Percentiles rank a stretch among this genome's conserved stretches.
These are phyloP conservation scores for Parathielavia appendiculata DNA, from an alignment of 495 filamentous ascomycete species.

Conservation along the genomic window DNA sequence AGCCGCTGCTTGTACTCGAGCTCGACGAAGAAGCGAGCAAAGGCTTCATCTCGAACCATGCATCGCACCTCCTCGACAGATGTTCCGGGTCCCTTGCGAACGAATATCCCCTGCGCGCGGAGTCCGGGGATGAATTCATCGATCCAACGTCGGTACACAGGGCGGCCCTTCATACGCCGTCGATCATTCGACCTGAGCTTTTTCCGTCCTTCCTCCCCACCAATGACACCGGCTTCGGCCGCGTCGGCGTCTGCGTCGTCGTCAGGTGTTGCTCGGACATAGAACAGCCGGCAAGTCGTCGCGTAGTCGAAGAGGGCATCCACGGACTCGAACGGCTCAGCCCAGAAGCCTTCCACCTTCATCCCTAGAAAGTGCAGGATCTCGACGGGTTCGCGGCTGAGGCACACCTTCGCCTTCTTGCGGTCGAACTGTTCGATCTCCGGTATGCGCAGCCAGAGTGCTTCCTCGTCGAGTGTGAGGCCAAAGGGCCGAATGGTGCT, in stretches of 20 bases:
- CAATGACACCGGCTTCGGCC: conserved; percentile 14
- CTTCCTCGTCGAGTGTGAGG: conserved; percentile 55
- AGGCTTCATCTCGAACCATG: conserved; percentile 31
- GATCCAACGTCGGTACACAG: conserved; percentile 48
- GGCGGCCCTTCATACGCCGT: conserved; percentile 41
- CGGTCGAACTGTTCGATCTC: conserved; percentile 55
- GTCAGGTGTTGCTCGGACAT: conserved; percentile 25
- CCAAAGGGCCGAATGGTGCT: conserved; percentile 55
- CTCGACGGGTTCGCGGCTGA: conserved; percentile 49
- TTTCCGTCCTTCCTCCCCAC: conserved; percentile 30
- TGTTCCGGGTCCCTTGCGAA: conserved; percentile 5
- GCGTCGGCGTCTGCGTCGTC: conserved; percentile 18
- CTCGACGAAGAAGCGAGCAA: conserved; percentile 32
- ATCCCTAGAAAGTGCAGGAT: conserved; percentile 57
- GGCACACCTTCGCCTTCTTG: conserved; percentile 51
- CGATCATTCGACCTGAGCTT: conserved; percentile 51
- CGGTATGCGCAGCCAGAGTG: conserved; percentile 55
- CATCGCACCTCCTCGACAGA: conserved; percentile 22
- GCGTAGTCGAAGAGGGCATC: conserved; percentile 56
- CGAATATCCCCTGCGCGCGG: conserved; percentile 30
- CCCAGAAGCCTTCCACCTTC: conserved; percentile 37
- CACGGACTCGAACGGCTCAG: conserved; percentile 42
- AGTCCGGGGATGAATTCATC: conserved; percentile 49
- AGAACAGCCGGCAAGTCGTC: conserved; percentile 50
- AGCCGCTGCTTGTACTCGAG: conserved; percentile 25